Conservation (phyloP, 2,329 filamentous ascomycete species). For the Akanthomyces uredinophilus region DNA sequence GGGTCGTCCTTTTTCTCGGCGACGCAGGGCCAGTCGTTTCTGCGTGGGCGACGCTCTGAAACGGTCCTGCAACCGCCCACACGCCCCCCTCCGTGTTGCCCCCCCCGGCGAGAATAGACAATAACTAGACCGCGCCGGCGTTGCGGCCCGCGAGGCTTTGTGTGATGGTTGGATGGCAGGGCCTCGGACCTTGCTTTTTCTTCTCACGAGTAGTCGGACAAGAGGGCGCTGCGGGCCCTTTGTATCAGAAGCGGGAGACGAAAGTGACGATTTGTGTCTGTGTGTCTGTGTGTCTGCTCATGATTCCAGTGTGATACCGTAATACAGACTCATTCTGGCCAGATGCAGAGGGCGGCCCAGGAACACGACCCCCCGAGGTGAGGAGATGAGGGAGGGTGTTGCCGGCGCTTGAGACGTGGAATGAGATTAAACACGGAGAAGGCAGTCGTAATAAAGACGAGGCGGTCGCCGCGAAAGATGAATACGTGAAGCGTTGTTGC, state of each 20-base stretch:
- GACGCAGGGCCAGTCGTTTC: neutral
- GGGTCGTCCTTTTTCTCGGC: neutral
- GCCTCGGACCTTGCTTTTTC: neutral
- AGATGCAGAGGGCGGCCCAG: neutral
- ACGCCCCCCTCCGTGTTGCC: neutral
- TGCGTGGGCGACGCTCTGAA: neutral
- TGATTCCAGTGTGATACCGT: neutral
- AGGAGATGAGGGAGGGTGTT: neutral
- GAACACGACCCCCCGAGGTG: neutral
- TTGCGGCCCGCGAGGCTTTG: neutral
- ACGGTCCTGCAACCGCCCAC: conserved; percentile 2
- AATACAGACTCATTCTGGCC: neutral
- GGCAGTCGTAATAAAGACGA: neutral
- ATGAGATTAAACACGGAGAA: neutral
- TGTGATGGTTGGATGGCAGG: neutral
- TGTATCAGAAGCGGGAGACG: neutral
- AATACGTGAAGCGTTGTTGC: neutral
- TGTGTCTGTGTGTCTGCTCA: neutral
- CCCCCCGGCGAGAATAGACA: neutral
- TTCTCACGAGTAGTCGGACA: neutral
- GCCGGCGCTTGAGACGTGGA: conserved; percentile 1
- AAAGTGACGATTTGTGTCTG: neutral
- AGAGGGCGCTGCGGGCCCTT: neutral
- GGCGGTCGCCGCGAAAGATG: neutral
- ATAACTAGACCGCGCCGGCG: neutral